Base-by-base conservation (phyloP, 805 yeast species). In the Starmerella riodocensis region DNA sequence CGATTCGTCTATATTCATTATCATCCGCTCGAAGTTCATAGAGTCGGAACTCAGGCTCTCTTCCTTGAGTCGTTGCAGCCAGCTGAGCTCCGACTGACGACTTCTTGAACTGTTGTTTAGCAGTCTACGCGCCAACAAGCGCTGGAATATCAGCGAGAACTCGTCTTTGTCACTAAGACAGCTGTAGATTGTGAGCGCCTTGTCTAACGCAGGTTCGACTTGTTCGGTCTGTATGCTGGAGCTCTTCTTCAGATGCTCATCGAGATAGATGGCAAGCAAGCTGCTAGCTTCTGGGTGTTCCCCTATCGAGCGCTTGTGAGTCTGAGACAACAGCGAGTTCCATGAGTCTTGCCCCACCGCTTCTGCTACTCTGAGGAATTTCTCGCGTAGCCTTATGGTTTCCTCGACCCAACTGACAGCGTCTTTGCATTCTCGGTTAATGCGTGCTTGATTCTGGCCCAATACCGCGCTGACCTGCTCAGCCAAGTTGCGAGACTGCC, bases 161-260 rank as follows among this genome's bases (percentile, higher is more conserved):
- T 91, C 81, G 64, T 93, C 97, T 57, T 86, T 86, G 57, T 91
- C 97, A 29, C 79, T 81, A 42, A 93, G 67, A 53, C 79, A 88
- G 53, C 76, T 79, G 69, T 88, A 88, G 18, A 91, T 67, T 13
- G 76, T 71, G 81, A 86, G 81, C 51, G 88, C 71, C 54, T 83
- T 85, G 51, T 80, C 85, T 34, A 80, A 73, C 36, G 74, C 74
- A 4, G 54, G 38, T 27, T 63, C 68, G 76, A 88, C 73, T 53
- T 80, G 88, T 64, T 28, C 46, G 4, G 16, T 71, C 65, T 70
- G 34, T 37, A 74, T 77, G 54, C 75, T 77, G 33, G 73, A 69
- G 17, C 74, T 71, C 53, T 78, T 79, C 56, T 77, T 82, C 53
- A 91, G 68, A 48, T 84, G 65, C 35, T 76, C 73, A 61, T 91